Evolutionary conservation across 1,284 basidiomycete species (phyloP).

Genomic region (Peniophora sp.): DNA sequence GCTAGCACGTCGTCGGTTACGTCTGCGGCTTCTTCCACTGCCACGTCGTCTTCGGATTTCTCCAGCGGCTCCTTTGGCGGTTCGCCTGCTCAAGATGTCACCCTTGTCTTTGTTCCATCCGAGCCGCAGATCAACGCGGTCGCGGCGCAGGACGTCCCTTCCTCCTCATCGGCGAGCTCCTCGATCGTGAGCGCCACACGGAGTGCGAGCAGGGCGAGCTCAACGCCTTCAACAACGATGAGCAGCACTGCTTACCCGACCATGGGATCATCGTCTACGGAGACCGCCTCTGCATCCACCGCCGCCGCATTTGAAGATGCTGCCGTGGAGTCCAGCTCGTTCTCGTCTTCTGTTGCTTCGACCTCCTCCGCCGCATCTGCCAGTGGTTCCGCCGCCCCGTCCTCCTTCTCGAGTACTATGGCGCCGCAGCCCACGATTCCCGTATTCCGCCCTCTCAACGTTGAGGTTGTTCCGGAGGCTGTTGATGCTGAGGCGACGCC

Average conservation of each 20-base stretch:
- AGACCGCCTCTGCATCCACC: slow-evolving; percentile 12
- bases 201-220: slow-evolving; percentile 16
- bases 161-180: not conserved
- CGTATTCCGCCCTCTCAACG: slow-evolving; percentile 5
- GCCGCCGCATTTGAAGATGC: slow-evolving; percentile 4
- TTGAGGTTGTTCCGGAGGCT: slow-evolving; percentile 9
- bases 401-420: not conserved
- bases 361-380: slow-evolving; percentile 8
- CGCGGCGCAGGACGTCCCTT: not conserved
- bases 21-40: slow-evolving; percentile 6
- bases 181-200: slow-evolving; percentile 9
- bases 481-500: too few species aligned
- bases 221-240: slow-evolving; percentile 17
- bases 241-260: slow-evolving; percentile 11
- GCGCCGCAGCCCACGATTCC: not conserved
- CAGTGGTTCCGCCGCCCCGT: not conserved
- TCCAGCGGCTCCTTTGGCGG: slow-evolving; percentile 6
- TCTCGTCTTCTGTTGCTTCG: slow-evolving; percentile 9
- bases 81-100: slow-evolving; percentile 6
- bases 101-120: not conserved
- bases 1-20: slow-evolving; percentile 1
- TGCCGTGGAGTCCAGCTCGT: slow-evolving; percentile 3
- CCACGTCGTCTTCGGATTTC: not conserved
- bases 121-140: not conserved
- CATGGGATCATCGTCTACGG: slow-evolving; percentile 9